Percentiles rank a stretch among this genome's conserved stretches.
phyloP scores from a whole-genome alignment of 768 basidiomycete species.

The Pisolithus microcarpus region DNA sequence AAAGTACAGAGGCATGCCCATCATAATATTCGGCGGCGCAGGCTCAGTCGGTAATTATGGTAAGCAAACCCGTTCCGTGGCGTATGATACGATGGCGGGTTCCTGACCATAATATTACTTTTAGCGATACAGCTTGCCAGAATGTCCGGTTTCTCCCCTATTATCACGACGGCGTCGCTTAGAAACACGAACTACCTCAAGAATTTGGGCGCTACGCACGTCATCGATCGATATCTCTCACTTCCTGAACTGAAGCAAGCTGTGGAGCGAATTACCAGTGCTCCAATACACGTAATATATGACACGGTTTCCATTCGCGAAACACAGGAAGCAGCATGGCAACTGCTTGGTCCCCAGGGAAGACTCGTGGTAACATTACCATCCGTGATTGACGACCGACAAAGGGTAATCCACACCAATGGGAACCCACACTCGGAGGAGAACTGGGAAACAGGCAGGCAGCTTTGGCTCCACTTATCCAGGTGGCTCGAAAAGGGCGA shows the following conservation, averaged over 20 bases:
- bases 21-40: conserved; percentile 43
- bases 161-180: conserved; percentile 29
- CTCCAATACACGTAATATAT: conserved; percentile 30
- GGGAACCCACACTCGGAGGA: conserved; percentile 28
- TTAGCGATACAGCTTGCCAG: conserved; percentile 35
- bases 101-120: conserved; percentile 9
- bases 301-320: conserved; percentile 33
- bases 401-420: conserved; percentile 26
- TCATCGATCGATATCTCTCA: conserved; percentile 26
- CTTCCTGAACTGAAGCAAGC: conserved; percentile 27
- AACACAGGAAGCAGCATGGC: conserved; percentile 33
- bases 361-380: conserved; percentile 29
- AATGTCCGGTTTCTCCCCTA: conserved; percentile 34
- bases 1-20: conserved; percentile 37
- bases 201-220: conserved; percentile 27
- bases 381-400: conserved; percentile 25
- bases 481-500: conserved; percentile 27
- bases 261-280: conserved; percentile 29
- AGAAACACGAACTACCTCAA: conserved; percentile 31
- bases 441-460: conserved; percentile 28
- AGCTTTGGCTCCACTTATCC: conserved; percentile 22
- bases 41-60: conserved; percentile 47
- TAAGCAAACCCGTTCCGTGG: conserved; percentile 17
- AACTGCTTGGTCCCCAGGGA: conserved; percentile 32
- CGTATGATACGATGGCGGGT: conserved; percentile 1